Conservation (phyloP, 352 stramenopile genomes). For the Globisporangium perplexum region DNA sequence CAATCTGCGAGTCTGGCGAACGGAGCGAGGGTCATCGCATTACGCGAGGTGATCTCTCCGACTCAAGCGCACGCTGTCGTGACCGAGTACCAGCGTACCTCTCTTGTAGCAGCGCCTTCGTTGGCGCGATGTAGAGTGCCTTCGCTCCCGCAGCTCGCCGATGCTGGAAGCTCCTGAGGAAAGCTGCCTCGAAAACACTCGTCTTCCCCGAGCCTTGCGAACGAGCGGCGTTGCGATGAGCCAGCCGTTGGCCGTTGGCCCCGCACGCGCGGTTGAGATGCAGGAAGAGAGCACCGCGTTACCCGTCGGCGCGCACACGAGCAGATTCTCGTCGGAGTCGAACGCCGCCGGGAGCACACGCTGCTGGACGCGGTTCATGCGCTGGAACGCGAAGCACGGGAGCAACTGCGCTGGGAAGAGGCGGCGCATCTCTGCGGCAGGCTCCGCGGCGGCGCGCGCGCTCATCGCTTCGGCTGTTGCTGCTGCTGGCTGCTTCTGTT, state of each 20-base stretch:
- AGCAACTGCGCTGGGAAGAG: slow-evolving; percentile 31
- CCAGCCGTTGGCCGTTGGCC: no score
- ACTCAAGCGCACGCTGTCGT: no score
- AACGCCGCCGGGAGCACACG: slow-evolving; percentile 31
- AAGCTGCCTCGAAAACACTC: slow-evolving; percentile 33
- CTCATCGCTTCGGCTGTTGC: slow-evolving; percentile 3
- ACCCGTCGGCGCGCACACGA: slow-evolving; percentile 44
- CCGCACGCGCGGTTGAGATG: no score
- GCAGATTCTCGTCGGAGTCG: slow-evolving; percentile 21
- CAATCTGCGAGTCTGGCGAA: slow-evolving; percentile 26
- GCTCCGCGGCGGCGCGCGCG: not conserved
- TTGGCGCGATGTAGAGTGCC: slow-evolving; percentile 37
- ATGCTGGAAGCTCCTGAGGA: slow-evolving; percentile 26
- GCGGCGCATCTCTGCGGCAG: slow-evolving; percentile 12
- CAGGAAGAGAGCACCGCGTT: not conserved
- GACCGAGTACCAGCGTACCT: slow-evolving; percentile 12
- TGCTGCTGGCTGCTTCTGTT: not conserved
- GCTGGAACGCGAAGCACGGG: slow-evolving; percentile 36
- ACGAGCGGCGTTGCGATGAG: not conserved
- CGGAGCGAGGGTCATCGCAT: not conserved
- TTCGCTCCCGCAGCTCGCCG: slow-evolving; percentile 12
- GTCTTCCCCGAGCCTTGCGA: slow-evolving; percentile 43
- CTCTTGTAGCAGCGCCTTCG: slow-evolving; percentile 42
- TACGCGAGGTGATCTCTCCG: no score
- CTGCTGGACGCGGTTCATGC: slow-evolving; percentile 38